Base-by-base conservation (phyloP, 2,329 filamentous ascomycete genomes). In the Aspergillus eucalypticola region DNA sequence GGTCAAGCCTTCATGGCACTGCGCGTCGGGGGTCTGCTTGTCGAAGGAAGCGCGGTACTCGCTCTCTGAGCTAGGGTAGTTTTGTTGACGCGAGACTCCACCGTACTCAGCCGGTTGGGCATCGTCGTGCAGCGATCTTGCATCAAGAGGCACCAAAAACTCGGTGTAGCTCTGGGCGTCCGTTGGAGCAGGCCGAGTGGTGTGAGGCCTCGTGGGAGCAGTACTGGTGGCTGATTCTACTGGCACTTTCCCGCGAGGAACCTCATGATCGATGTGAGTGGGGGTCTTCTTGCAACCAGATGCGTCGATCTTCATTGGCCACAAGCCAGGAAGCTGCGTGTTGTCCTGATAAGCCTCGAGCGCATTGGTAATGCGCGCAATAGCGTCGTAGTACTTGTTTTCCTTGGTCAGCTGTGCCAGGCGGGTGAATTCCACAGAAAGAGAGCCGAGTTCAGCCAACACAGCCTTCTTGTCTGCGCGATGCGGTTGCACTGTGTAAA, bases 361-460 rank as follows among this genome's bases (percentile, higher is more conserved):
- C 7, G 88, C 88, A 71, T 96, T 82, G 17, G 91, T 96, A 68
- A 97, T 90, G 61, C 92, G 88, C 52, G 91, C 90, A 62, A 96
- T 83, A 15, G 92, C 92, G 77, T 96, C 93, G 71, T 96, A 97
- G 77, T 96, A 97, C 73, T 88, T 92, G 66, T 88, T 77, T 61
- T 94, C 82, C 59, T 87, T 86, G 0, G 93, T 96, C 64, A 97
- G 80, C 75, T 97, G 93, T 8, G 92, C 90, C 48, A 97, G 82
- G 15, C 92, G 86, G 1, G 92, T 96, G 74, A 97, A 96, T 73
- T 97, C 93, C 81, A 97, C 83, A 8, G 88, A 88, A 63, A 97
- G 79, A 10, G 90, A 91, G 2, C 90, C 93, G 32, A 95, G 75
- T 75, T 95, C 91, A 63, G 83, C 86, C 67, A 89, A 77, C 67